Conservation (phyloP, 2,329 filamentous ascomycete species). For the Juglanconis oblonga region DNA sequence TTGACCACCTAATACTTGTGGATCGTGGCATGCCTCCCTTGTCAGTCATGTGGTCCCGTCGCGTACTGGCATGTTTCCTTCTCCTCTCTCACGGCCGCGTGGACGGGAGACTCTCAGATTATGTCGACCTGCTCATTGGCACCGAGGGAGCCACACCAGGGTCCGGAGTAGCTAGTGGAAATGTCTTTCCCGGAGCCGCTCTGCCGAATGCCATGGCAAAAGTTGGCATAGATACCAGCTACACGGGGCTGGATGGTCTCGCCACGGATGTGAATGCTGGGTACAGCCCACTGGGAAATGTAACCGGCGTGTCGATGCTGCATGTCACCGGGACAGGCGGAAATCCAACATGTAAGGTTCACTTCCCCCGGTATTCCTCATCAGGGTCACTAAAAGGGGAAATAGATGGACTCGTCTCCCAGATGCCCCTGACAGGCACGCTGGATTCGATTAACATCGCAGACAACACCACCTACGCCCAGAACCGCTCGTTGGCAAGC, state of each 20-base stretch:
- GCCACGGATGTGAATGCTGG: conserved; percentile 7
- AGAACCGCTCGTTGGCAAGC: conserved; percentile 9
- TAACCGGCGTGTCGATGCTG: conserved; percentile 12
- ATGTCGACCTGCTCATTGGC: conserved; percentile 9
- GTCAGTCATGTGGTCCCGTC: background rate
- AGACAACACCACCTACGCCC: conserved; percentile 10
- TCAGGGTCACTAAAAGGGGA: background rate
- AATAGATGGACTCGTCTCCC: conserved; percentile 6
- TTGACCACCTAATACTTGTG: background rate
- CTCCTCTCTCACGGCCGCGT: background rate
- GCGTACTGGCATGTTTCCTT: background rate
- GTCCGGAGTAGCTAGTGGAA: conserved; percentile 2
- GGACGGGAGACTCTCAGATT: background rate
- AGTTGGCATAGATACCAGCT: conserved; percentile 12
- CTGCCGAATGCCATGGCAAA: conserved; percentile 10
- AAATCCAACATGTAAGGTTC: conserved; percentile 7
- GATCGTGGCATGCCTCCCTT: background rate
- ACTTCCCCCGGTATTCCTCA: too few relatives aligned
- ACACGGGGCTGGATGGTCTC: background rate
- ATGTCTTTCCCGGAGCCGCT: conserved; percentile 6
- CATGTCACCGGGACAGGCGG: conserved; percentile 11
- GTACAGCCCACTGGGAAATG: conserved; percentile 11
- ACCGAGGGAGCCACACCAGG: conserved; percentile 2
- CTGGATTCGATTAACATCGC: background rate
- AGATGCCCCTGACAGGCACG: conserved; percentile 6